These are phyloP conservation scores for Datura wrightii DNA, from an alignment of 257 asterid species.

Conservation along the genomic window DNA sequence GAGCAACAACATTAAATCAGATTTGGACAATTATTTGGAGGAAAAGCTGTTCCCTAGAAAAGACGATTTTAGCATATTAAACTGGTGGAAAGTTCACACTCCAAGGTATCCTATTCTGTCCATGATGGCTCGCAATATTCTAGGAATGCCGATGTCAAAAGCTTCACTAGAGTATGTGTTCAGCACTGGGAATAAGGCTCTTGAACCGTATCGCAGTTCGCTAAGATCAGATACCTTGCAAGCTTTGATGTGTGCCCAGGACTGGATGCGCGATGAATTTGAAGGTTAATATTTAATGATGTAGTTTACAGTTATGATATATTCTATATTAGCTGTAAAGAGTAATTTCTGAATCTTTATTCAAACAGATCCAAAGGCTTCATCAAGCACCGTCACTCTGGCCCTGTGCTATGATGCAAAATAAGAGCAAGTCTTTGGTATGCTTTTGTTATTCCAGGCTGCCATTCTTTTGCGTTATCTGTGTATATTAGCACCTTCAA, in stretches of 20 bases:
- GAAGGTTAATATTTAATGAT: slow-evolving; percentile 37
- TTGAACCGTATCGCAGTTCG: slow-evolving; percentile 61
- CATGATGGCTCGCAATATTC: slow-evolving; percentile 85
- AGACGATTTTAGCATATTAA: slow-evolving; percentile 71
- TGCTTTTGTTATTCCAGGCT: background rate
- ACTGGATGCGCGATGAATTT: slow-evolving; percentile 72
- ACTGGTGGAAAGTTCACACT: slow-evolving; percentile 97
- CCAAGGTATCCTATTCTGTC: slow-evolving; percentile 87
- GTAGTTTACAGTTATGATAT: background rate
- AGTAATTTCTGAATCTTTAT: background rate
- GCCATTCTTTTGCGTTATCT: slow-evolving; percentile 17
- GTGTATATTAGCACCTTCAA: slow-evolving; percentile 16
- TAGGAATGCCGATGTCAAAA: slow-evolving; percentile 92
- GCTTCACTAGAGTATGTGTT: slow-evolving; percentile 59
- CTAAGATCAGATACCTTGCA: slow-evolving; percentile 74
- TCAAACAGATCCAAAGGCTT: slow-evolving; percentile 30
- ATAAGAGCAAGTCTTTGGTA: slow-evolving; percentile 23
- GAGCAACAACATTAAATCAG: slow-evolving; percentile 66
- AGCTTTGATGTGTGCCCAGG: slow-evolving; percentile 87
- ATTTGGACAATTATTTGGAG: slow-evolving; percentile 89
- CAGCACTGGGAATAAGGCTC: slow-evolving; percentile 59
- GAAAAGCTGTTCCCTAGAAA: slow-evolving; percentile 84
- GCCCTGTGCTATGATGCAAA: slow-evolving; percentile 29
- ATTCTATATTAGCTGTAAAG: slow-evolving; percentile 4
- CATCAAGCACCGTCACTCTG: slow-evolving; percentile 27